These are phyloP conservation scores for Trichoderma harzianum DNA, from an alignment of 2,329 filamentous ascomycete species.

Conservation along the genomic window DNA sequence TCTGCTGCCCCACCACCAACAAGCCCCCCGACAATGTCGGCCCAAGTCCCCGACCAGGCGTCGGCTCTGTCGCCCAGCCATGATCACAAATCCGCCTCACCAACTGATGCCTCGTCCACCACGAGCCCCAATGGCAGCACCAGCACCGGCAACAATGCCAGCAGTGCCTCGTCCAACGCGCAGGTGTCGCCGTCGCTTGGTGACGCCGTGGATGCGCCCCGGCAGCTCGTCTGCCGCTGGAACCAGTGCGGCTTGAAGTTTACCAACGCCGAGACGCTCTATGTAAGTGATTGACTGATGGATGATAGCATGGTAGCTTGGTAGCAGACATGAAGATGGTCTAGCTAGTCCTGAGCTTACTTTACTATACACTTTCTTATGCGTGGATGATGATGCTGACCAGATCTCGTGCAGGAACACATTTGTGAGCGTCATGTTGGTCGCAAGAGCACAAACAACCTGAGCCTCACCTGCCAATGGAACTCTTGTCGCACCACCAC, in stretches of 20 bases:
- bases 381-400: neutral
- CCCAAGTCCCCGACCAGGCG: constrained; percentile 29
- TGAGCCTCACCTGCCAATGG: constrained; percentile 97
- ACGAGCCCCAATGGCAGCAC: constrained; percentile 7
- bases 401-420: constrained; percentile 65
- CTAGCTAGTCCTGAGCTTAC: too few species aligned
- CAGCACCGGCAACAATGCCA: constrained; percentile 4
- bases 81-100: constrained; percentile 27
- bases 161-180: neutral
- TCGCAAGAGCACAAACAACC: constrained; percentile 97
- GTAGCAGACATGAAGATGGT: neutral
- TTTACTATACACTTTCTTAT: neutral
- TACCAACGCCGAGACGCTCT: constrained; percentile 54
- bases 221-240: constrained; percentile 55
- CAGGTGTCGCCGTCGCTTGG: neutral
- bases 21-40: constrained; percentile 29
- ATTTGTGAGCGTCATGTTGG: constrained; percentile 98
- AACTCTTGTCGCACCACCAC: constrained; percentile 93
- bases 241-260: constrained; percentile 58
- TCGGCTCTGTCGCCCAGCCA: constrained; percentile 21
- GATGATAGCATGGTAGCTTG: neutral
- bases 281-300: constrained; percentile 44
- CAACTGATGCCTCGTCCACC: constrained; percentile 8
- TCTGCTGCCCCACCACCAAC: constrained; percentile 9
- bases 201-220: neutral